Evolutionary conservation across 2,329 filamentous ascomycete genomes (phyloP).

Genomic region (Microcera coccophila): DNA sequence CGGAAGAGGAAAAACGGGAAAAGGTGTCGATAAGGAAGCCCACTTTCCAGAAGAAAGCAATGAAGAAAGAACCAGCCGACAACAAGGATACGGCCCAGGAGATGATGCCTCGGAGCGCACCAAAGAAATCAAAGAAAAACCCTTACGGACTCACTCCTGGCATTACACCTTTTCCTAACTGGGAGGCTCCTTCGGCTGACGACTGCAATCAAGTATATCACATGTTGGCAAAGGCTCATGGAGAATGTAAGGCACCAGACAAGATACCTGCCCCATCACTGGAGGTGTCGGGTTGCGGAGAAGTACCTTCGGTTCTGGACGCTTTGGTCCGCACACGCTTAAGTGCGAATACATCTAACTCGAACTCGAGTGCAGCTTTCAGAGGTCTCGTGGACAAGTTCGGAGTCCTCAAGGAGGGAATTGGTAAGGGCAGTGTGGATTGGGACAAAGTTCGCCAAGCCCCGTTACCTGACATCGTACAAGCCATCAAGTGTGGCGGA

Average conservation of each 20-base stretch:
- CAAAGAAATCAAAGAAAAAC: conserved; percentile 24
- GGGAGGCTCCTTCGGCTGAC: conserved; percentile 17
- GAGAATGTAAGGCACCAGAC: conserved; percentile 21
- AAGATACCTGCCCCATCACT: conserved; percentile 27
- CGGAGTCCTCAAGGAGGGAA: conserved; percentile 20
- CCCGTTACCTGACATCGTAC: conserved; percentile 46
- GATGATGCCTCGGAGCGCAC: conserved; percentile 13
- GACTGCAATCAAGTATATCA: conserved; percentile 24
- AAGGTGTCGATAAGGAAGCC: not conserved
- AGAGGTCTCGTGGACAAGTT: conserved; percentile 23
- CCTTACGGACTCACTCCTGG: conserved; percentile 27
- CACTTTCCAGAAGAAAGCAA: conserved; percentile 2
- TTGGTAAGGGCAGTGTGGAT: conserved; percentile 26
- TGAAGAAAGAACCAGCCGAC: conserved; percentile 15
- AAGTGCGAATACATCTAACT: conserved; percentile 25
- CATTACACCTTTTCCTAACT: conserved; percentile 26
- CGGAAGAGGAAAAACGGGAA: not conserved
- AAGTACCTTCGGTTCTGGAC: conserved; percentile 26
- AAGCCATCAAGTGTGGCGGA: conserved; percentile 56
- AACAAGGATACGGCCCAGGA: conserved; percentile 4
- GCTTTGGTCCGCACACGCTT: conserved; percentile 25
- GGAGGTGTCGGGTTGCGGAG: conserved; percentile 26
- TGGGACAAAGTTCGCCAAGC: conserved; percentile 25
- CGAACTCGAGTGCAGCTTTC: conserved; percentile 27
- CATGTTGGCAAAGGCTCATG: conserved; percentile 20